A percentile compares a stretch with the other conserved stretches of the same genome.
phyloP scores from a whole-genome alignment of 441 rosid genomes.

The Brassica hybrid region DNA sequence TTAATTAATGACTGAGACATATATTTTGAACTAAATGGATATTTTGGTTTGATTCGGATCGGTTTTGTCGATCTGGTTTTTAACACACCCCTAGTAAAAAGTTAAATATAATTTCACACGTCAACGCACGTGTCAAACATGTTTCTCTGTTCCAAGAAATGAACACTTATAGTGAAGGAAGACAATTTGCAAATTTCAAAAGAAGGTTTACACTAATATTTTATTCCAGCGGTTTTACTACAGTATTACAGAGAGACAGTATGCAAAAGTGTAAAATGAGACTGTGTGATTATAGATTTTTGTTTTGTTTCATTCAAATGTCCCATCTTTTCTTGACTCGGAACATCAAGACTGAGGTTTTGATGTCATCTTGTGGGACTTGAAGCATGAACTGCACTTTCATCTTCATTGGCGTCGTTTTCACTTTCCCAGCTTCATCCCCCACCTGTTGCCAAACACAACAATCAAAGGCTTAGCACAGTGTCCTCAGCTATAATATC shows the following conservation, averaged over 20 bases:
- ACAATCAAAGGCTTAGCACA: constrained; percentile 20
- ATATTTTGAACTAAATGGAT: too few relatives aligned
- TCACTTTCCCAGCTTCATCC: constrained; percentile 78
- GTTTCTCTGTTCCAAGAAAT: background rate
- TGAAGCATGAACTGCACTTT: constrained; percentile 94
- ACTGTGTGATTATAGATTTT: background rate
- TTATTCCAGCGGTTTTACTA: background rate
- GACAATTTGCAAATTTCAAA: background rate
- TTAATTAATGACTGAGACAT: too few relatives aligned
- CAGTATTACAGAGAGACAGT: constrained; percentile 10
- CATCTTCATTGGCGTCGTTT: constrained; percentile 84
- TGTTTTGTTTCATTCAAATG: constrained; percentile 40
- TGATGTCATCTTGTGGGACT: constrained; percentile 88
- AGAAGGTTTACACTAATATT: background rate
- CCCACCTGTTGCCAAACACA: constrained; percentile 61
- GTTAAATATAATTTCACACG: background rate
- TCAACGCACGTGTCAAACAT: background rate
- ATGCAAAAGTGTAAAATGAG: constrained; percentile 1
- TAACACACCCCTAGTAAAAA: too few relatives aligned
- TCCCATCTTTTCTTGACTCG: constrained; percentile 99
- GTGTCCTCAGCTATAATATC: background rate
- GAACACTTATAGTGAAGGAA: background rate
- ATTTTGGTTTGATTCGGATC: too few relatives aligned
- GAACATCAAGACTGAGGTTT: constrained; percentile 69
- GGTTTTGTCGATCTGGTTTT: too few relatives aligned